Conservation (phyloP, 164 flowering plant genomes). For the Sextonia rubra region DNA sequence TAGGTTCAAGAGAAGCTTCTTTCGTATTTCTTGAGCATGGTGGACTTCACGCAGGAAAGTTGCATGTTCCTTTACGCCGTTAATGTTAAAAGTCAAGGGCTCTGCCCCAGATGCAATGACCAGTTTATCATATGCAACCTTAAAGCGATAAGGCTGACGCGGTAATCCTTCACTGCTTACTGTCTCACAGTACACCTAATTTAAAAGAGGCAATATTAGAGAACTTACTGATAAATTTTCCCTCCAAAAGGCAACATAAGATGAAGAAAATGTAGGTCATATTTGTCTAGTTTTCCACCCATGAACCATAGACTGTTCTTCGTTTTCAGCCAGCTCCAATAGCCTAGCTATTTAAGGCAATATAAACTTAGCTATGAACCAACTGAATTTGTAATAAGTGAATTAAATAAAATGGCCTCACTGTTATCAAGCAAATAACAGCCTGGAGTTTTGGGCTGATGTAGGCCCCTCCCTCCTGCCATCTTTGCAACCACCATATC, state of each 20-base stretch:
- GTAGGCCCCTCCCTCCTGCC: too few species aligned
- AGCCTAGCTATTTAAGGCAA: too few species aligned
- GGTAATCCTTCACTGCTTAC: conserved; percentile 29
- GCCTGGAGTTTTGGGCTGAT: too few species aligned
- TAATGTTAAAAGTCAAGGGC: conserved; percentile 73
- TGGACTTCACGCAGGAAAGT: conserved; percentile 75
- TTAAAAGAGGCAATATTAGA: conserved; percentile 9
- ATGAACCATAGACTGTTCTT: too few species aligned
- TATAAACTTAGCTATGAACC: too few species aligned
- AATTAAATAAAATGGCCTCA: too few species aligned
- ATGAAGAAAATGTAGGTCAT: too few species aligned
- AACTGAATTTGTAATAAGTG: too few species aligned
- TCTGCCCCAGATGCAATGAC: conserved; percentile 85
- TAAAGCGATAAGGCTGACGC: conserved; percentile 49
- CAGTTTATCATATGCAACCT: conserved; percentile 85
- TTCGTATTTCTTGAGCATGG: conserved; percentile 92
- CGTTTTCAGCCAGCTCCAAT: too few species aligned
- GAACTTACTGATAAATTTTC: neutral
- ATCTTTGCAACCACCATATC: too few species aligned
- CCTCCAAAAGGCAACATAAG: neutral
- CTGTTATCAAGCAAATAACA: too few species aligned
- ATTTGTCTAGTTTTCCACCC: too few species aligned
- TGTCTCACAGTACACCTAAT: conserved; percentile 70
- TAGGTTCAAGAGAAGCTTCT: conserved; percentile 74
- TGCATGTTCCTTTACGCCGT: conserved; percentile 81